Percentiles rank a stretch among this genome's conserved stretches.
These are phyloP conservation scores for Ogataea dorogensis DNA, from an alignment of 805 yeast species.

Conservation along the genomic window DNA sequence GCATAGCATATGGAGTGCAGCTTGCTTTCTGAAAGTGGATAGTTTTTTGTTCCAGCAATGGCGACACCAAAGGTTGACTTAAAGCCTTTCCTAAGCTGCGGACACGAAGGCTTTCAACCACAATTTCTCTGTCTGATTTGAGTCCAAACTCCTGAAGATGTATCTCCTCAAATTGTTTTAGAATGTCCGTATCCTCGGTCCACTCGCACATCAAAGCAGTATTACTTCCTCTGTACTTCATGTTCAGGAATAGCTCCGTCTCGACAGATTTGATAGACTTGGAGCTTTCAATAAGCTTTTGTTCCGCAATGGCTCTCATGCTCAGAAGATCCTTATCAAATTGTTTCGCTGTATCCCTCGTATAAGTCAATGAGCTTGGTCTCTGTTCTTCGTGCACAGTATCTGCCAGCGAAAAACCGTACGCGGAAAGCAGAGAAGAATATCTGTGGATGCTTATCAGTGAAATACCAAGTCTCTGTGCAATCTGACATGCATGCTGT, in stretches of 20 bases:
- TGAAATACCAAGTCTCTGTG: conserved; percentile 62
- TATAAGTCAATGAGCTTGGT: conserved; percentile 53
- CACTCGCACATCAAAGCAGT: conserved; percentile 67
- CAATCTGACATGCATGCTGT: conserved; percentile 78
- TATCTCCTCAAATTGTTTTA: conserved; percentile 44
- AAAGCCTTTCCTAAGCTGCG: conserved; percentile 63
- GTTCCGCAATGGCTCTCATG: conserved; percentile 2
- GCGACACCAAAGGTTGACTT: conserved; percentile 25
- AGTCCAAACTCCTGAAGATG: conserved; percentile 78
- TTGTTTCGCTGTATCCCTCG: conserved; percentile 24
- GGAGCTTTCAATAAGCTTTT: conserved; percentile 32
- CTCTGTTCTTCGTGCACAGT: conserved; percentile 72
- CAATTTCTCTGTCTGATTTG: conserved; percentile 42
- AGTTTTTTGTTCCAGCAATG: conserved; percentile 4
- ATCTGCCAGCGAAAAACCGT: conserved; percentile 69
- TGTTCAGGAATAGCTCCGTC: conserved; percentile 64
- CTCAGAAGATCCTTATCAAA: conserved; percentile 46
- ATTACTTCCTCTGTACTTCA: conserved; percentile 84
- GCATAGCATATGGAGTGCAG: conserved; percentile 54
- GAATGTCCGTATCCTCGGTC: conserved; percentile 32
- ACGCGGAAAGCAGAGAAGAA: conserved; percentile 66
- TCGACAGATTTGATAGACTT: conserved; percentile 41
- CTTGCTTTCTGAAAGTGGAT: conserved; percentile 28
- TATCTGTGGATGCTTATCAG: conserved; percentile 72
- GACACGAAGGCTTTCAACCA: conserved; percentile 74